Percentiles rank a stretch among this genome's conserved stretches.
phyloP scores from a whole-genome alignment of 2,329 filamentous ascomycete genomes.

The Didymella sp. region DNA sequence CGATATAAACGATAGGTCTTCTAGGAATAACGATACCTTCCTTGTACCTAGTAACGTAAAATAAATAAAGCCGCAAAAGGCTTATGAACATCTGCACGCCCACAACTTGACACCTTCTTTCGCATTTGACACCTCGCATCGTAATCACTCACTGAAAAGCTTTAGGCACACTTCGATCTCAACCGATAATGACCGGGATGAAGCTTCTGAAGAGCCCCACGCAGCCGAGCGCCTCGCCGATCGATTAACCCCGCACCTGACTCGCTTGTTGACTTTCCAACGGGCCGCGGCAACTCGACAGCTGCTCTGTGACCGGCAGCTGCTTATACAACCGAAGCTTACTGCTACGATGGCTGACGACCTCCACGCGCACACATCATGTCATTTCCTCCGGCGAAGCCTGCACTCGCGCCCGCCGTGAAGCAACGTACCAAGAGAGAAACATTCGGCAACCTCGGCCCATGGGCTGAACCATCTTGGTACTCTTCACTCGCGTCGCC shows the following conservation, averaged over 20 bases:
- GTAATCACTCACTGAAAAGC: conserved; percentile 1
- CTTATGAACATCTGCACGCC: conserved; percentile 2
- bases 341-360: not conserved
- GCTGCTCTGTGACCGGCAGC: not conserved
- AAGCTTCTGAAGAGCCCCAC: conserved; percentile 14
- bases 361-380: conserved; percentile 6
- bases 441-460: conserved; percentile 47
- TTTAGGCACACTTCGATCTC: conserved; percentile 2
- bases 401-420: conserved; percentile 23
- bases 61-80: conserved; percentile 23
- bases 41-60: conserved; percentile 27
- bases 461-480: conserved; percentile 58
- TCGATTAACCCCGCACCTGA: conserved; percentile 17
- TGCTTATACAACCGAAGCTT: conserved; percentile 4
- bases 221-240: conserved; percentile 2
- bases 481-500: conserved; percentile 60
- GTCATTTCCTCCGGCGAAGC: conserved; percentile 19
- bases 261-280: conserved; percentile 9
- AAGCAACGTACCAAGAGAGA: conserved; percentile 36
- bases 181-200: conserved; percentile 8
- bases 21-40: conserved; percentile 27
- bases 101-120: not conserved
- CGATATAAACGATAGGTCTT: conserved; percentile 21
- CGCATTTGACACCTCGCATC: not conserved
- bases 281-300: conserved; percentile 19